A percentile compares a stretch with the other conserved stretches of the same genome.
Evolutionary conservation across 108 stramenopile species (phyloP).

Genomic region (Conticribra weissflogii): DNA sequence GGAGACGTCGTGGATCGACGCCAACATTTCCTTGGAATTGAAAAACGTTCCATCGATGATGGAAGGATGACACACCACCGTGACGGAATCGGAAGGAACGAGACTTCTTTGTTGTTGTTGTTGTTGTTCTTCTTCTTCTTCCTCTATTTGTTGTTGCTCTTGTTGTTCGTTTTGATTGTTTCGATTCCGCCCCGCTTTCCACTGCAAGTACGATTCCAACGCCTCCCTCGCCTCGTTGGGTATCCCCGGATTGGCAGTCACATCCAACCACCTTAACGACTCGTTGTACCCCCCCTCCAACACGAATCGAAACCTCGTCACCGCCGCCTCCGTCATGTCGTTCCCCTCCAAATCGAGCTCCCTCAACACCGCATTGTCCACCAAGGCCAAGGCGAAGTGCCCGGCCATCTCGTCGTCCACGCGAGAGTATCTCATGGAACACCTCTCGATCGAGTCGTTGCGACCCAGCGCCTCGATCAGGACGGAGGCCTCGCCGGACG

Average conservation of each 20-base stretch:
- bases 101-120: too few relatives aligned
- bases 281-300: slow-evolving; percentile 11
- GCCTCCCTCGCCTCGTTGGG: slow-evolving; percentile 17
- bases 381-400: slow-evolving; percentile 31
- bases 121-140: too few relatives aligned
- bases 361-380: slow-evolving; percentile 23
- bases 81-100: neutral
- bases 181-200: too few relatives aligned
- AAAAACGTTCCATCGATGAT: neutral
- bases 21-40: too few relatives aligned
- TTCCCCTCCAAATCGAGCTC: slow-evolving; percentile 27
- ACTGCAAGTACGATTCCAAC: slow-evolving; percentile 31
- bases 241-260: slow-evolving; percentile 20
- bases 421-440: slow-evolving; percentile 33
- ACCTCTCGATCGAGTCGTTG: slow-evolving; percentile 19
- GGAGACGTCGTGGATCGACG: too few relatives aligned
- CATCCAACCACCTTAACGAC: slow-evolving; percentile 27
- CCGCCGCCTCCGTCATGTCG: slow-evolving; percentile 6
- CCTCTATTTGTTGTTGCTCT: too few relatives aligned
- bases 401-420: slow-evolving; percentile 28
- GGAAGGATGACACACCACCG: neutral
- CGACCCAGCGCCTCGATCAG: slow-evolving; percentile 23
- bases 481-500: slow-evolving; percentile 5
- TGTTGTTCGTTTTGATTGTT: too few relatives aligned
- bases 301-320: slow-evolving; percentile 27